Evolutionary conservation across 208 protist genomes (phyloP), one percentile per base, ranked within the genome.

Genomic region (Lotmaria passim): DNA sequence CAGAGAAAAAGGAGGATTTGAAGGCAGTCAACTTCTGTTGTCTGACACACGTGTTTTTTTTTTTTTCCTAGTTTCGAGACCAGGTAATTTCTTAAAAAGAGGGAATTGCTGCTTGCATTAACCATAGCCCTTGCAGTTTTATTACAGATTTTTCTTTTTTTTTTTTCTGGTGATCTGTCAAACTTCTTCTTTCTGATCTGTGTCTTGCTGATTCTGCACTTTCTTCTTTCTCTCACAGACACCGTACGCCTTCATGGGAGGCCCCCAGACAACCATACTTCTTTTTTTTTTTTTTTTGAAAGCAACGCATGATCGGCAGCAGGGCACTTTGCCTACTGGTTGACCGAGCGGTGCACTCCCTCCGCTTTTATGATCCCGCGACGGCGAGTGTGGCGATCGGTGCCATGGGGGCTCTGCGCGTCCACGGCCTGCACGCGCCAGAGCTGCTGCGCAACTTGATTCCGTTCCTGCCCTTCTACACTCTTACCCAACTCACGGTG

Each of bases 281-380:
- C 10, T 33, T 41, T 12, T 30, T 17, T 47, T 23, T 43, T 48
- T 47, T 30, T 47, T 34, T 44, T 47, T 36, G 30, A n/a, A 2
- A 33, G 17, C 11, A 46, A 5, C 34, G 24, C 24, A 23, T 61
- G 30, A 33, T 38, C 2, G 23, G 34, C 55, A 1, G 19, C 19
- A 30, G 59, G 3, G 30, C 7, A 41, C 36, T 63, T 6, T 28
- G 1, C 0, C n/a, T 58, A 7, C 48, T 67, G 12, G 36, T 69
- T 2, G n/a, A 19, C 7, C 50, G 44, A 0, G 74, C 74, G 21
- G 71, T 76, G 24, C 69, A 69, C 28, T 78, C 65, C 5, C 30
- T 84, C 12, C 69, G 60, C 36, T 70, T 83, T 43, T 75, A 79
- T 48, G 57, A 69, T 53, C 60, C 76, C 0, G 34, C 41, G 0